Base-by-base conservation (phyloP, 2,329 filamentous ascomycete species). In the Ophiosphaerella narmari region DNA sequence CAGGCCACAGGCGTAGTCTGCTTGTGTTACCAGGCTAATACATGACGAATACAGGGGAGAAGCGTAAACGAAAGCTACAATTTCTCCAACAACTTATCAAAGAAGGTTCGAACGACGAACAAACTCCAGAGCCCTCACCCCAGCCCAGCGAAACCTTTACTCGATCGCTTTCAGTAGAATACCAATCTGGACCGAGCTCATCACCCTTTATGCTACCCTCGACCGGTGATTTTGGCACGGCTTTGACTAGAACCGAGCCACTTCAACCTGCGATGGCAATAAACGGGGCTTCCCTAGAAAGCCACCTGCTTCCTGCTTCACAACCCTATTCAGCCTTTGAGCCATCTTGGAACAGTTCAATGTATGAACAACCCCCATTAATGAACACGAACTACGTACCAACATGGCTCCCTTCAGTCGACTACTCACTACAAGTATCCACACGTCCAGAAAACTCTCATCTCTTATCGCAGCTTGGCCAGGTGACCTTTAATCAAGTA, bases 21-120 rank as follows among this genome's bases (percentile, higher is more conserved):
- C 26, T 29, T 11, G 26, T 11, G 26, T 29, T 29, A 11, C 3
- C 11, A 29, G 11, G 26, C 26, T 29, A 29, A 29, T 11, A 8
- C 5, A 31, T 29, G 13, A 16, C 8, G 23, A 26, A 5, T n/a
- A 13, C 40, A 72, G 70, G 70, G 31, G 70, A 73, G 41, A 73
- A 73, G 52, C 66, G 70, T 21, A 73, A 72, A 52, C 58, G 63
- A 29, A 73, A 73, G 59, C 64, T 73, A 1, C 65, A 71, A 38
- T 68, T 68, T 40, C 65, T 73, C 14, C 68, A 72, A 43, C 63
- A 71, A 39, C 58, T 71, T n/a, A 49, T 72, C 14, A 54, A 57
- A 18, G 65, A 71, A 29, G 62, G 53, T 6, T 46, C 59, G 16
- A 48, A 46, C 6, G 61, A 63, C 24, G 48, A 54, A 23, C 48